Percentiles rank a stretch among this genome's conserved stretches.
These are phyloP conservation scores for Gracilaria domingensis DNA, from an alignment of 23 red algal genomes.

Conservation along the genomic window DNA sequence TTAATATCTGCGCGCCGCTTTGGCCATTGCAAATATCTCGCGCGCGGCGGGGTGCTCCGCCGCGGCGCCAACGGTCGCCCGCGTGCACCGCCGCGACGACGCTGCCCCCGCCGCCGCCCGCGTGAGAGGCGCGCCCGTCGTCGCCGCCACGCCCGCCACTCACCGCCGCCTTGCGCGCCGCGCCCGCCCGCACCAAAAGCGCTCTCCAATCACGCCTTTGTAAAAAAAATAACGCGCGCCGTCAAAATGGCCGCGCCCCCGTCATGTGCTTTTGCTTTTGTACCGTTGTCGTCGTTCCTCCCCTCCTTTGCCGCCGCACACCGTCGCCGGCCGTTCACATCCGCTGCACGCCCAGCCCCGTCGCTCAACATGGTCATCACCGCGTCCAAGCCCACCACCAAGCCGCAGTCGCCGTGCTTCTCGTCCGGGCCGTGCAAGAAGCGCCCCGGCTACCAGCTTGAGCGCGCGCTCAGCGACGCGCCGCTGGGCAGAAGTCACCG, in stretches of 20 bases:
- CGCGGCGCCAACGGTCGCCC: background rate
- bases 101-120: no score
- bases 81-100: no score
- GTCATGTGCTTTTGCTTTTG: background rate
- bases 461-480: slow-evolving; percentile 67
- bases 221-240: background rate
- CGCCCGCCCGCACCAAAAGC: background rate
- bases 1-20: no score
- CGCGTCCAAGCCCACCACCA: slow-evolving; percentile 57
- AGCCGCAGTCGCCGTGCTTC: slow-evolving; percentile 92
- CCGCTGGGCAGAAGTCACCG: slow-evolving; percentile 92
- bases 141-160: background rate
- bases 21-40: no score
- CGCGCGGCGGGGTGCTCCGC: no score
- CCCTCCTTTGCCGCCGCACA: no score
- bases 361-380: slow-evolving; percentile 49
- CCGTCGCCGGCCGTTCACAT: no score
- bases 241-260: background rate
- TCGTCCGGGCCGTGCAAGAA: slow-evolving; percentile 99
- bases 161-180: background rate
- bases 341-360: no score
- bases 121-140: background rate
- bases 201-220: slow-evolving; percentile 1
- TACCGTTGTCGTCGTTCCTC: background rate
- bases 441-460: slow-evolving; percentile 82